Conservation (phyloP, 257 asterid species). For the Ballota nigra region DNA sequence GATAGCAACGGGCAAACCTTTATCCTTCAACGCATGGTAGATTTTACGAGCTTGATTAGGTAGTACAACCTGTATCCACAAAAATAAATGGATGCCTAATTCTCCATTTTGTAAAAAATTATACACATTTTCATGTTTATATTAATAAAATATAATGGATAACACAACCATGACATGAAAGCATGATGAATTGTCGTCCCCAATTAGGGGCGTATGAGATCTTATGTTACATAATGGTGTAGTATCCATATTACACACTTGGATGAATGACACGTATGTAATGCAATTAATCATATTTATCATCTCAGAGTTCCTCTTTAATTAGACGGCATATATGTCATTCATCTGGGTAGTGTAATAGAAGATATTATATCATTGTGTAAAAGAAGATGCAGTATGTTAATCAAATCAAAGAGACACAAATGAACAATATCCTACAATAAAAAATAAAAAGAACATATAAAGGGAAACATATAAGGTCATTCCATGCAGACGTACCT, state of each 20-base stretch:
- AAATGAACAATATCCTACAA: background rate
- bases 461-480: background rate
- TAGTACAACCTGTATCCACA: conserved; percentile 62
- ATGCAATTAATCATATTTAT: too few species aligned
- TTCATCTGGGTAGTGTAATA: too few species aligned
- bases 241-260: too few species aligned
- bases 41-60: conserved; percentile 91
- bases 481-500: conserved; percentile 48
- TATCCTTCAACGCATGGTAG: conserved; percentile 71
- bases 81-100: background rate
- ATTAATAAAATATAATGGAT: background rate
- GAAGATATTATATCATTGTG: too few species aligned
- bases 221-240: too few species aligned
- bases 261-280: too few species aligned
- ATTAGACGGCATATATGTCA: too few species aligned
- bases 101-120: background rate
- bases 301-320: too few species aligned
- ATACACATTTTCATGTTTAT: background rate
- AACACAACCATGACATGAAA: background rate
- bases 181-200: background rate
- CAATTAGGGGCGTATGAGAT: too few species aligned
- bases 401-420: background rate
- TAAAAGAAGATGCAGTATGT: too few species aligned
- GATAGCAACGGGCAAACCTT: conserved; percentile 86
- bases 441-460: background rate